Evolutionary conservation across 805 yeast genomes (phyloP).

Genomic region (Starmerella vitae): DNA sequence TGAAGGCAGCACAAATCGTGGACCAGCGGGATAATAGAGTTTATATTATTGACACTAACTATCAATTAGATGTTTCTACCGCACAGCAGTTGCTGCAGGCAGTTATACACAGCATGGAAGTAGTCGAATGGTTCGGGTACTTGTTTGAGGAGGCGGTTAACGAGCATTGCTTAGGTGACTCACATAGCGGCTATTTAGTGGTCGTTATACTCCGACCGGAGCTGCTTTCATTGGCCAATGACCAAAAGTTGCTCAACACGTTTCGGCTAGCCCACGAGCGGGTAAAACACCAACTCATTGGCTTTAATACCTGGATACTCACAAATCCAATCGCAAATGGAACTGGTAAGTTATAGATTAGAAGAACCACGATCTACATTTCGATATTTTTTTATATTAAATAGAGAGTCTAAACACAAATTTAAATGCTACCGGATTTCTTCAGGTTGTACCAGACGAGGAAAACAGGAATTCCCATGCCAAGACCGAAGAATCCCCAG

Average conservation of each 20-base stretch:
- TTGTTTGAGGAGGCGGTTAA: neutral
- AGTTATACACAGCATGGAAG: conserved; percentile 7
- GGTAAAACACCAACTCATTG: no score
- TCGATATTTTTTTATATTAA: no score
- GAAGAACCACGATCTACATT: no score
- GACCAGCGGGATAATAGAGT: conserved; percentile 2
- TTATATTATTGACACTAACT: conserved; percentile 8
- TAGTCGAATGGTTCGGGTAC: conserved; percentile 14
- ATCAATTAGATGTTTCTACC: conserved; percentile 2
- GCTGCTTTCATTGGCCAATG: no score
- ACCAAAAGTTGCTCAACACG: no score
- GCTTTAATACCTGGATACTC: no score
- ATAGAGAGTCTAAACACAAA: no score
- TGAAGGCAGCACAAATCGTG: neutral
- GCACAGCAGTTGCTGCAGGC: conserved; percentile 5
- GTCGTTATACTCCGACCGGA: conserved; percentile 1
- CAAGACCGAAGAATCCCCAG: conserved; percentile 59
- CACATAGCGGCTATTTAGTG: neutral
- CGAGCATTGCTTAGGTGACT: conserved; percentile 1
- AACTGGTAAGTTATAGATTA: no score
- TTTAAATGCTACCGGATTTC: conserved; percentile 52
- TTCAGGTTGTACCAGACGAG: conserved; percentile 69
- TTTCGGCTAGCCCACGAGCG: no score
- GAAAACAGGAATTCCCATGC: conserved; percentile 65
- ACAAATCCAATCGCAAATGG: no score